Base-by-base conservation (phyloP, 1,139 yeast species). In the Kodamaea sp. region DNA sequence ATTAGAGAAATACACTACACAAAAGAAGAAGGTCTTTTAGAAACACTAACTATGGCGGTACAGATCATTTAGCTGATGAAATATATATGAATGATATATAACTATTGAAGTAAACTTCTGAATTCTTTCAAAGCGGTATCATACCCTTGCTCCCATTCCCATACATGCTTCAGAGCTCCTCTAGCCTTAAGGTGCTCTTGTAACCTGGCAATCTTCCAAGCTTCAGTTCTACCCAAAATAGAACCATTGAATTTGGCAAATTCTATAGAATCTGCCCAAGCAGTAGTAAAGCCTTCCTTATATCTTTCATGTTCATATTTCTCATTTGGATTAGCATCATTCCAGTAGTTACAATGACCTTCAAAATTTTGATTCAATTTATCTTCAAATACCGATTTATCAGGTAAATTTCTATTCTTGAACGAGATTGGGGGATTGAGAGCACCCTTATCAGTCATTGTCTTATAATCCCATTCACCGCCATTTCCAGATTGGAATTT, bases 121-220 rank as follows among this genome's bases (percentile, higher is more conserved):
- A 67, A 72, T 27, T 57, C 60, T 43, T 63, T 50, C 45, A 76
- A 48, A 0, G 88, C 96, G 37, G 75, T 71, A 40, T 77, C 78
- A 55, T 78, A 89, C 0, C 96, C 97, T 48, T 84, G 92, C 27
- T 81, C 86, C 84, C 87, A 90, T 58, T 85, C 96, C 96, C 97
- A 90, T 39, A 79, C 45, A 54, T 66, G 73, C 40, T 68, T 65
- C 51, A 82, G 75, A 3, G 62, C 51, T 3, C 94, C 94, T 42
- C 75, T 72, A 8, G 63, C 63, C 6, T 62, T 50, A 24, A 78
- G 55, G 58, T 88, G 95, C 50, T 86, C 85, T 6, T 55, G 57
- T 31, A 74, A 51, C 38, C 75, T 55, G 7, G 71, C 63, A 22
- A 59, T 53, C 47, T 71, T 79, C 90, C 92, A 84, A 0, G 90